phyloP scores from a whole-genome alignment of 2,329 filamentous ascomycete genomes.

The Colletotrichum sp. region DNA sequence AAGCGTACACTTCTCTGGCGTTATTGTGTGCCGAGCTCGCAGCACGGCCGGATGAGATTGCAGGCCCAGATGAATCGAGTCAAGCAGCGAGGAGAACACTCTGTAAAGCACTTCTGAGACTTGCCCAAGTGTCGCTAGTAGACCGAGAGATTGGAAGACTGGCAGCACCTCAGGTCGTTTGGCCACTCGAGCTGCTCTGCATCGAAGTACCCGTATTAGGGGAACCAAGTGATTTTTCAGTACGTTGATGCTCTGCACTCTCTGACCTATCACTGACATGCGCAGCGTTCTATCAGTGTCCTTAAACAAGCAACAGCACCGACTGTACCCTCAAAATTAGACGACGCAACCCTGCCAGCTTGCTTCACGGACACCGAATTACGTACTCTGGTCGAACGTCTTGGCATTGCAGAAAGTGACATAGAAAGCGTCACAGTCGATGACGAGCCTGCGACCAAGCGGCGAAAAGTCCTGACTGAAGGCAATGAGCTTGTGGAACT shows the following conservation, averaged over 20 bases:
- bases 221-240: conserved; percentile 46
- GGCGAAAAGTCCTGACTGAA: conserved; percentile 32
- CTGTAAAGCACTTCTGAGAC: conserved; percentile 40
- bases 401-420: conserved; percentile 21
- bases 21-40: conserved; percentile 47
- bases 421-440: not conserved
- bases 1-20: conserved; percentile 42
- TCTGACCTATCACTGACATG: not conserved
- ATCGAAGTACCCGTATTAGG: conserved; percentile 33
- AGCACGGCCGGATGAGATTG: conserved; percentile 33
- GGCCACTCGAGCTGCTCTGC: conserved; percentile 42
- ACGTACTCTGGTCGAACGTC: conserved; percentile 23
- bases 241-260: conserved; percentile 27
- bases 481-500: conserved; percentile 26
- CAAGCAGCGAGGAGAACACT: conserved; percentile 36
- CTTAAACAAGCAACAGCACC: conserved; percentile 28
- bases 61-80: conserved; percentile 29
- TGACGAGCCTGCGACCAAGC: conserved; percentile 30
- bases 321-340: conserved; percentile 23
- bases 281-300: conserved; percentile 32
- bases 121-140: conserved; percentile 39
- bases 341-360: conserved; percentile 20
- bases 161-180: conserved; percentile 46
- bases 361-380: conserved; percentile 30
- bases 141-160: conserved; percentile 40